Base-by-base conservation (phyloP, 2,329 filamentous ascomycete genomes). In the Exophiala alcalophila region DNA sequence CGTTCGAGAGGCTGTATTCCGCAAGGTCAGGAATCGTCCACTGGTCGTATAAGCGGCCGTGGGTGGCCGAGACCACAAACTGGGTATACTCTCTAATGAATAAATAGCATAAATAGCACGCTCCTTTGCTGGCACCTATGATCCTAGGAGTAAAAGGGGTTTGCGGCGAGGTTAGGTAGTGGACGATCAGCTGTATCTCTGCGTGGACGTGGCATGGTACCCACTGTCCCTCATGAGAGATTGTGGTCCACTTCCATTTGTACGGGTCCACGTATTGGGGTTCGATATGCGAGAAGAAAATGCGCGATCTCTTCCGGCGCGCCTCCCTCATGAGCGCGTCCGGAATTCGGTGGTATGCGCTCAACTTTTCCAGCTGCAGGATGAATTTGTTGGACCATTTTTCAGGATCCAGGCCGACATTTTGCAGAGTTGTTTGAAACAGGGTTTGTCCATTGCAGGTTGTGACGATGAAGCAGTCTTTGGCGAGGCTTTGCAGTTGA, bases 61-160 rank as follows among this genome's bases (percentile, higher is more conserved):
- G 53, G 12, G 46, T 54, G 19, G 43, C 39, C 12, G 51, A 39
- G 12, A 49, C 44, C 6, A 29, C 18, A 23, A 47, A 53, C 18
- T 27, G 12, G 23, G 37, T 29, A 40, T 56, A 51, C 16, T 34
- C 27, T 16, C 26, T 44, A 29, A 57, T 45, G 38, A 54, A 54
- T 5, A 56, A 44, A 40, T 51, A 44, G 41, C 54, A 57, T 5
- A 57, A 40, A 46, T 53, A 57, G 47, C 54, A 57, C n/a, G 49
- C 49, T n/a, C 36, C 49, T 35, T 57, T 57, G 42, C 45, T 52
- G 16, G 51, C 50, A 15, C 54, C 53, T 16, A 57, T 51, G n/a
- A 40, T 28, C 12, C 49, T 35, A 14, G 51, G 53, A 20, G 18
- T 14, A 18, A 34, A 16, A 9, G 23, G 30, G n/a, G 44, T 30